Percentiles rank a stretch among this genome's conserved stretches.
Evolutionary conservation across 208 protist species (phyloP).

Genomic region (Trypanosoma lewisi): DNA sequence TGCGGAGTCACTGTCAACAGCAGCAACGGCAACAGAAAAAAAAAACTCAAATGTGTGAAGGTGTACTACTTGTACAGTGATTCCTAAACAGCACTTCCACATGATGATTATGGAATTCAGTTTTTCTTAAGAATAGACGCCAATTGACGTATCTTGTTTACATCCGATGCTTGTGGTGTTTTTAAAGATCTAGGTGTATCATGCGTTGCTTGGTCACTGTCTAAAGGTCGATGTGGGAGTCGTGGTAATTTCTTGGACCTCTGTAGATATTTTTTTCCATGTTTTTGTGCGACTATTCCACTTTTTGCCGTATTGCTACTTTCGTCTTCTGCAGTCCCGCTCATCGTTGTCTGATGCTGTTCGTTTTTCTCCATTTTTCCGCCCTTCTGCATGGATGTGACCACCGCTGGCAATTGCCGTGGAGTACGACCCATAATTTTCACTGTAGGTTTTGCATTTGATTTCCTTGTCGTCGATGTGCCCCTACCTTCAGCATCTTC

Average conservation of each 20-base stretch:
- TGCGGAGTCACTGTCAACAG: no score
- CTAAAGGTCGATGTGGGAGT: background rate
- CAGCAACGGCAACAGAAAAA: no score
- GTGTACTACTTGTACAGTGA: background rate
- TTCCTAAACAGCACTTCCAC: background rate
- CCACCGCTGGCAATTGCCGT: background rate
- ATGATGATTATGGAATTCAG: background rate
- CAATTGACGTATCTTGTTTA: conserved; percentile 12
- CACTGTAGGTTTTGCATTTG: background rate
- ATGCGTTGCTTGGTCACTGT: background rate
- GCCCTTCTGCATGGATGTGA: background rate
- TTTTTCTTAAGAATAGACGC: conserved; percentile 17
- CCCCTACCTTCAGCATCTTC: background rate
- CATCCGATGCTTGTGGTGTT: background rate
- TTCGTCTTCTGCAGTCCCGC: background rate
- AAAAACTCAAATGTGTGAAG: background rate
- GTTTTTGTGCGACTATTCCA: background rate
- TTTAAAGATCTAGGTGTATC: background rate
- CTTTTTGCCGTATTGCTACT: no score
- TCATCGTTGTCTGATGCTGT: background rate
- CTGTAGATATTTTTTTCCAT: background rate
- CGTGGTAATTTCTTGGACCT: conserved; percentile 4
- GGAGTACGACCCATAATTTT: background rate
- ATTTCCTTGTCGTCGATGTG: background rate
- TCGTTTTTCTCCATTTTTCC: background rate